phyloP scores from a whole-genome alignment of 2,329 filamentous ascomycete genomes.

The Bipolaris sorokiniana region DNA sequence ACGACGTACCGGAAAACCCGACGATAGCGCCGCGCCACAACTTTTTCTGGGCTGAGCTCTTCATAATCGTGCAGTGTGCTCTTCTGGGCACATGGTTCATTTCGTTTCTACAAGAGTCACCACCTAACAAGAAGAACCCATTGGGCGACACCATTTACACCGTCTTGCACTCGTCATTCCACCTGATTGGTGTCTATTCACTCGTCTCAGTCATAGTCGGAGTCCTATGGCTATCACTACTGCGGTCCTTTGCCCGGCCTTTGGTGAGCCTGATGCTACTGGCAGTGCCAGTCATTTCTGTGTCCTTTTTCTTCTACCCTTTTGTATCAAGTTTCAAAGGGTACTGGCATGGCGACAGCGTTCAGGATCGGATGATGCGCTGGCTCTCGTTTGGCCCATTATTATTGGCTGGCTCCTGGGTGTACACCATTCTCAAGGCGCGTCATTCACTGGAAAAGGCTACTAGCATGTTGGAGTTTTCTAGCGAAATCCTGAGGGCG shows the following conservation, averaged over 20 bases:
- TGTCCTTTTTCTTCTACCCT: conserved; percentile 90
- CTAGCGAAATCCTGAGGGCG: conserved; percentile 82
- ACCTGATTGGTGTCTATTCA: conserved; percentile 89
- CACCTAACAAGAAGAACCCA: conserved; percentile 69
- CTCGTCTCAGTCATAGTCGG: conserved; percentile 88
- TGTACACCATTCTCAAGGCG: conserved; percentile 80
- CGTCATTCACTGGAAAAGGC: conserved; percentile 82
- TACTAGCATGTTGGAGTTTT: conserved; percentile 89
- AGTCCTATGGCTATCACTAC: conserved; percentile 84
- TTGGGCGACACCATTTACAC: conserved; percentile 95
- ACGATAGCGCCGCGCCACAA: conserved; percentile 67
- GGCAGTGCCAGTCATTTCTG: conserved; percentile 82
- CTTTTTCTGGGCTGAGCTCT: conserved; percentile 89
- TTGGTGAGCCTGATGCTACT: conserved; percentile 81
- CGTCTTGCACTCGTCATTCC: conserved; percentile 82
- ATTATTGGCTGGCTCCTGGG: conserved; percentile 75
- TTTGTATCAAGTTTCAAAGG: conserved; percentile 89
- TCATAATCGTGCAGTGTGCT: conserved; percentile 80
- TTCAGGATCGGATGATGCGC: conserved; percentile 91
- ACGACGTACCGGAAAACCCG: conserved; percentile 60
- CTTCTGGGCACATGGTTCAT: conserved; percentile 88
- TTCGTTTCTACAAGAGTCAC: conserved; percentile 85
- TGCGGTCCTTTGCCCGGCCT: conserved; percentile 86
- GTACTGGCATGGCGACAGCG: conserved; percentile 70
- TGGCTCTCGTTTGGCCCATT: conserved; percentile 82